Conservation (phyloP, 768 basidiomycete species). For the Baorangia bicolor region DNA sequence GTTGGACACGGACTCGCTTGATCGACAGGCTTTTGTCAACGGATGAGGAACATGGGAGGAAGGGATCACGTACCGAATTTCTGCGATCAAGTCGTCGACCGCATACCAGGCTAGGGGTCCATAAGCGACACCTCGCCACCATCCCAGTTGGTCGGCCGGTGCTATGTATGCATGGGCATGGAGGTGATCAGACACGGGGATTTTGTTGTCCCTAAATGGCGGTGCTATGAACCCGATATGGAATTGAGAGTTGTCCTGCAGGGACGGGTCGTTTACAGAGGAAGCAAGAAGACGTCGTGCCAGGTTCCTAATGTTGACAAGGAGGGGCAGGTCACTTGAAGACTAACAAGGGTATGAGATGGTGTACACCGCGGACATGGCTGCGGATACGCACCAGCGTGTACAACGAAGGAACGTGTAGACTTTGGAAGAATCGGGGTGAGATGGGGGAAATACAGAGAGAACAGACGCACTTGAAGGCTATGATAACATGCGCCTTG, state of each 20-base stretch:
- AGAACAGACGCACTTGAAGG: slow-evolving; percentile 62
- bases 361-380: slow-evolving; percentile 24
- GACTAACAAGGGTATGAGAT: slow-evolving; percentile 34
- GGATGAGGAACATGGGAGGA: background rate
- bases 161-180: slow-evolving; percentile 74
- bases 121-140: background rate
- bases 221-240: slow-evolving; percentile 67
- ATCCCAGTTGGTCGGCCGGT: slow-evolving; percentile 28
- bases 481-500: slow-evolving; percentile 67
- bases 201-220: slow-evolving; percentile 74
- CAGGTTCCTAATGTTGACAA: background rate
- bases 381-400: slow-evolving; percentile 44
- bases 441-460: slow-evolving; percentile 6
- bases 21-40: slow-evolving; percentile 1
- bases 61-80: slow-evolving; percentile 59
- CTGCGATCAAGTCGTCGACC: slow-evolving; percentile 58
- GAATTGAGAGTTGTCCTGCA: background rate
- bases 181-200: slow-evolving; percentile 77
- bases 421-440: slow-evolving; percentile 37
- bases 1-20: slow-evolving; percentile 51
- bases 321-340: background rate
- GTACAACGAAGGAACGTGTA: slow-evolving; percentile 79
- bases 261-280: background rate
- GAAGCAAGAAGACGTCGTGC: background rate
- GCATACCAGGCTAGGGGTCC: background rate